These are phyloP conservation scores for Debaryomyces castellii DNA, from an alignment of 805 yeast species.

Conservation along the genomic window DNA sequence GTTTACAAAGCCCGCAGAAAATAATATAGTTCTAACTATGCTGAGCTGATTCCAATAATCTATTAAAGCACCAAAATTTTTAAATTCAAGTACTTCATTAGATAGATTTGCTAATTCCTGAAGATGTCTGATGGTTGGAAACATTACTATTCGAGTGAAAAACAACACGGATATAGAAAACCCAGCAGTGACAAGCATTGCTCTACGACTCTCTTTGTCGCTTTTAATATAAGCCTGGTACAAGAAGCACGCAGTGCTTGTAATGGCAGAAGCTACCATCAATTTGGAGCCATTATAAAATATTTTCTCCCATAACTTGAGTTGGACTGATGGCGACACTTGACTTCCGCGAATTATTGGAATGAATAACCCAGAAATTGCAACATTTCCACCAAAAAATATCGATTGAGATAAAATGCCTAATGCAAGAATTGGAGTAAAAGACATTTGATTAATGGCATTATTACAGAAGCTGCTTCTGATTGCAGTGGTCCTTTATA, in stretches of 20 bases:
- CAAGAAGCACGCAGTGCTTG: background rate
- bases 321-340: background rate
- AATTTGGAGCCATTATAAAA: constrained; percentile 1
- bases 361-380: constrained; percentile 1
- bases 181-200: background rate
- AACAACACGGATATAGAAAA: constrained; percentile 1
- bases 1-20: constrained; percentile 1
- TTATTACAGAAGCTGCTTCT: background rate
- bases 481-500: background rate
- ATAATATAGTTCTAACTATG: background rate
- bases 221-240: background rate
- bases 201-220: background rate
- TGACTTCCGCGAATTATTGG: constrained; percentile 1
- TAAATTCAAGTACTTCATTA: background rate
- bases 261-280: background rate
- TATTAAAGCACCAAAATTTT: background rate
- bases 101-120: background rate
- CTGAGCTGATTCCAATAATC: constrained; percentile 4
- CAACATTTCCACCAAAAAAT: constrained; percentile 6
- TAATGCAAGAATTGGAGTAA: constrained; percentile 3
- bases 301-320: background rate
- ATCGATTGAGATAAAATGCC: constrained; percentile 5
- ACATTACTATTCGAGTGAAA: background rate
- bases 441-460: constrained; percentile 1
- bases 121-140: constrained; percentile 1